Evolutionary conservation across 192 early-diverging fungal genomes (phyloP), one percentile per base, ranked within the genome.

Genomic region (Coemansia furcata): DNA sequence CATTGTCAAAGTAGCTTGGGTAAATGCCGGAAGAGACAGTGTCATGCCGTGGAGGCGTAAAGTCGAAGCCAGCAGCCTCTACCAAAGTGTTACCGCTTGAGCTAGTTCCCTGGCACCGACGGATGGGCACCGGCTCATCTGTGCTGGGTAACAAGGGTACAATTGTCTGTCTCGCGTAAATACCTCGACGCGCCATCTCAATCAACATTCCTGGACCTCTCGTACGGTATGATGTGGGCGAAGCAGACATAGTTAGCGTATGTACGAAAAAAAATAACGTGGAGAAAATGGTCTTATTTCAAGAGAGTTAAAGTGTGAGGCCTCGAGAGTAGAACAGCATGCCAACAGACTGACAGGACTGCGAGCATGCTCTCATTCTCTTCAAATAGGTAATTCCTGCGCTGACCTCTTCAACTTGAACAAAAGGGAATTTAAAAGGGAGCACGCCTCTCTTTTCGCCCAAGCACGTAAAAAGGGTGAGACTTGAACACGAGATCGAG

Each of bases 1-100:
- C 68, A 38, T 77, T 77, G 67, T 65, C 63, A 43, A 78, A 68
- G 33, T 29, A 37, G 17, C 21, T 8, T 2, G 46, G 26, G 33
- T 19, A 10, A 4, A 54, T 17, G 21, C 54, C n/a, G 39, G 36
- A 6, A 37, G 42, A 36, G 14, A n/a, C 32, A 21, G 37, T 19
- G 49, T 1, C 35, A 39, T 60, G 58, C 12, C 39, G 58, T 23
- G 58, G 58, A 9, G 58, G 58, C 58, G 19, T 36, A 60, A 60
- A 60, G 19, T 39, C 37, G 21, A 36, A 38, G 35, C 37, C 58
- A 8, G 21, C 35, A 23, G 35, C 35, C 36, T 39, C 58, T 36
- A 60, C 36, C 36, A 60, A 36, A 10, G 58, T 60, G 7, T 39
- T 9, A 8, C 14, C 58, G 19, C 58, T 60, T 11, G 58, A 60